These are phyloP conservation scores for Lophium mytilinum DNA, from an alignment of 495 filamentous ascomycete genomes.

Conservation along the genomic window DNA sequence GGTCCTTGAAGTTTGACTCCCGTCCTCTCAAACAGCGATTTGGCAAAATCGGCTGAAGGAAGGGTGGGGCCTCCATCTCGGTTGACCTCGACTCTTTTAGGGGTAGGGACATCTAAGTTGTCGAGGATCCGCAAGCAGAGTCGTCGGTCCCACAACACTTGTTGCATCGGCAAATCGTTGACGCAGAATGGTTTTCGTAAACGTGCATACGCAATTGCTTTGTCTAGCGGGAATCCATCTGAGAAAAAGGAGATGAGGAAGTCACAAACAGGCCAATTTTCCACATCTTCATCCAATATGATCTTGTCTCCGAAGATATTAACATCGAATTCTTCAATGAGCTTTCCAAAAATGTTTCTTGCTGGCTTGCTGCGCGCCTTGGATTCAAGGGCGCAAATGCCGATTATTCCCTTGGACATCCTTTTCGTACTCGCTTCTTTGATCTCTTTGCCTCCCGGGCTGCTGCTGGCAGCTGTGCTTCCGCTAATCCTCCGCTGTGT, in stretches of 20 bases:
- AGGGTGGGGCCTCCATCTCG: constrained; percentile 84
- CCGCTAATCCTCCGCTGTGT: constrained; percentile 66
- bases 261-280: constrained; percentile 63
- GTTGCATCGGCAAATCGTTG: constrained; percentile 97
- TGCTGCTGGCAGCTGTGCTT: constrained; percentile 68
- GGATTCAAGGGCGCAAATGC: constrained; percentile 89
- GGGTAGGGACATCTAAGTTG: constrained; percentile 78
- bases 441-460: constrained; percentile 48
- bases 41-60: constrained; percentile 64
- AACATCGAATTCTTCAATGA: constrained; percentile 92
- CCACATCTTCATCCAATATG: constrained; percentile 81
- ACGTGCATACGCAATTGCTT: constrained; percentile 88
- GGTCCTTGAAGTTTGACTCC: constrained; percentile 71
- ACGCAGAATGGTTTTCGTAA: constrained; percentile 92
- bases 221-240: constrained; percentile 92
- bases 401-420: constrained; percentile 55
- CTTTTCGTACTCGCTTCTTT: constrained; percentile 39
- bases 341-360: constrained; percentile 83
- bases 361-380: constrained; percentile 96
- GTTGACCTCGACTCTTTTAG: constrained; percentile 83
- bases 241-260: constrained; percentile 97
- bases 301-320: constrained; percentile 98
- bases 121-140: constrained; percentile 83
- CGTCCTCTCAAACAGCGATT: constrained; percentile 68
- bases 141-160: constrained; percentile 91